Base-by-base conservation (phyloP, 441 rosid species). In the Erysimum pusillum region DNA sequence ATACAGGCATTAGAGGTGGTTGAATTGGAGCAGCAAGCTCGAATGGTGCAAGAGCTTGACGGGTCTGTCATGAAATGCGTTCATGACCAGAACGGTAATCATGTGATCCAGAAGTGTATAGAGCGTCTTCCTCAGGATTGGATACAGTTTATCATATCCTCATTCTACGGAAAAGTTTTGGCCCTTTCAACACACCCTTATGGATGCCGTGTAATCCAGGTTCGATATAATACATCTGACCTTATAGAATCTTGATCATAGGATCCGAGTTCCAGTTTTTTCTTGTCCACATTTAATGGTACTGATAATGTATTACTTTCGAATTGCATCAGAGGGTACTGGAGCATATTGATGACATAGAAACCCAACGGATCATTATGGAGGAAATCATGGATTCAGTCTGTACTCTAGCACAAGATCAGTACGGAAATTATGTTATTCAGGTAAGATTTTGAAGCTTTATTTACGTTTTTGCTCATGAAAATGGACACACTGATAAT, bases 201-300 rank as follows among this genome's bases (percentile, higher is more conserved):
- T 63, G 98, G 99, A 32, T 92, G 99, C 79, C 97, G 97, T 44
- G 97, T 94, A 51, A 91, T 94, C 77, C 97, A 94, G 97, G 99
- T 94, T 57, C 38, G 63, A 49, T 49, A 52, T 25, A 42, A 14
- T 31, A 59, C 35, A 53, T 35, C 31, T 62, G 41, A 54, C 49
- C 67, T 46, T 61, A 17, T 9, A 35, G 39, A 52, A 74, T 63
- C 72, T 35, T 78, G 9, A n/a, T 60, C 70, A 64, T 38, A 36
- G 15, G 44, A 58, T 54, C 73, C 44, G 48, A 63, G 46, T 54
- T 73, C 56, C 60, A 8, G 22, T 54, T 54, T 67, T 60, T 28
- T 59, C 52, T 60, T 66, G 14, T 59, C 52, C 28, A 58, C 58
- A 67, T 36, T 48, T 80, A 65, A 58, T 18, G 12, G n/a, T 53